phyloP scores from a whole-genome alignment of 257 asterid species.

The Prunella vulgaris region DNA sequence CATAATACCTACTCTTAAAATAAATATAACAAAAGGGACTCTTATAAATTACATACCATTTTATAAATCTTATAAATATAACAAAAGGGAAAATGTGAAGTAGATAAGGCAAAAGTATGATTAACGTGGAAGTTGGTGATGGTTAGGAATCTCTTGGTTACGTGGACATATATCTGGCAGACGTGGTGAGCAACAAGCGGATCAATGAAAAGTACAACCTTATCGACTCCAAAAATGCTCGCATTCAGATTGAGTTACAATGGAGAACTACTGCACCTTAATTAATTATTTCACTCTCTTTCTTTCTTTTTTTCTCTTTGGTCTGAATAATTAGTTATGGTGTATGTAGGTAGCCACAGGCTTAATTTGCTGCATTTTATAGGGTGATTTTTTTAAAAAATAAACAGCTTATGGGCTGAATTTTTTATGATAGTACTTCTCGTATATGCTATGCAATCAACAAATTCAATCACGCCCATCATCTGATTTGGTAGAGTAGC shows the following conservation, averaged over 20 bases:
- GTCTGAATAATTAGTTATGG: neutral
- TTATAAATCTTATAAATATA: no score
- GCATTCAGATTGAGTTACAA: constrained; percentile 76
- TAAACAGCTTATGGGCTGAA: neutral
- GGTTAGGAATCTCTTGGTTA: constrained; percentile 57
- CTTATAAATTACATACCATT: no score
- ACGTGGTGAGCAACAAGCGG: constrained; percentile 65
- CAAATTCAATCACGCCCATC: no score
- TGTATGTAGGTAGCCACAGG: neutral
- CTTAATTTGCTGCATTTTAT: no score
- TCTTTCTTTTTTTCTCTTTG: neutral
- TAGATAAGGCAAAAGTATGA: no score
- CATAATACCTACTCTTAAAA: no score
- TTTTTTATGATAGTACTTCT: neutral
- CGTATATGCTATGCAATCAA: no score
- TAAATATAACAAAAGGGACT: no score
- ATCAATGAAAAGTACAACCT: constrained; percentile 77
- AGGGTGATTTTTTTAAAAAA: neutral
- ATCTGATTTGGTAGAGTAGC: no score
- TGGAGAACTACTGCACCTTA: constrained; percentile 70
- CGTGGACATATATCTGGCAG: constrained; percentile 58
- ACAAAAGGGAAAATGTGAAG: no score
- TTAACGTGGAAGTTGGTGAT: neutral
- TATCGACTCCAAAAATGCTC: constrained; percentile 75
- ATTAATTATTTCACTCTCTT: neutral